These are phyloP conservation scores for Brassica rapa DNA, from an alignment of 345 rosid genomes.

Conservation along the genomic window DNA sequence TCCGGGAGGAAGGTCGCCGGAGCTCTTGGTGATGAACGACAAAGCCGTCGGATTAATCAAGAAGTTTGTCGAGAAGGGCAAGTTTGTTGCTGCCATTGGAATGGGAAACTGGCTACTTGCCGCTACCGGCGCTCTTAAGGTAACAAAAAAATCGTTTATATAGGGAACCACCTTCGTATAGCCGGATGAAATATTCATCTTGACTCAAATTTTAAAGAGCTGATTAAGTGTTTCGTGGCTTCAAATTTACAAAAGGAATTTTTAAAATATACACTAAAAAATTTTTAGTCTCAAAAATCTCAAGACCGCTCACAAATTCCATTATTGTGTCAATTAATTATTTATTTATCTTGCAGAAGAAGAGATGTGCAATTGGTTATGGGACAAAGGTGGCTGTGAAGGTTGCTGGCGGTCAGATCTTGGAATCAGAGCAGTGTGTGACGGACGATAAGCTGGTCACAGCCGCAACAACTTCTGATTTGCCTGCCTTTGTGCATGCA, in stretches of 20 bases:
- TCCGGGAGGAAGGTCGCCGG: slow-evolving; percentile 60
- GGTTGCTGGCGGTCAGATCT: slow-evolving; percentile 50
- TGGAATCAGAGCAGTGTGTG: slow-evolving; percentile 45
- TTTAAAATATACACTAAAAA: too few relatives aligned
- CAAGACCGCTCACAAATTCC: background rate
- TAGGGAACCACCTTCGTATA: background rate
- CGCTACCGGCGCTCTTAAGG: slow-evolving; percentile 51
- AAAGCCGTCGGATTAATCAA: slow-evolving; percentile 47
- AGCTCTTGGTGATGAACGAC: slow-evolving; percentile 47
- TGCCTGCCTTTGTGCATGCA: slow-evolving; percentile 45
- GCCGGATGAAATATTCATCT: background rate
- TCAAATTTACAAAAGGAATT: background rate
- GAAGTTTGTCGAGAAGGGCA: slow-evolving; percentile 43
- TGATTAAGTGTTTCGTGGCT: background rate
- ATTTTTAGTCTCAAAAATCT: background rate
- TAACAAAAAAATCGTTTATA: slow-evolving; percentile 1
- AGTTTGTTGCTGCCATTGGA: slow-evolving; percentile 50
- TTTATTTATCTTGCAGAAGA: slow-evolving; percentile 38
- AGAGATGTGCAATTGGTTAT: slow-evolving; percentile 49
- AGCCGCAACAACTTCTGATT: slow-evolving; percentile 44
- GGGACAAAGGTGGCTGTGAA: slow-evolving; percentile 53
- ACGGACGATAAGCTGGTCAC: slow-evolving; percentile 49
- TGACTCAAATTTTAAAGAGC: background rate
- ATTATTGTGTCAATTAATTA: background rate
- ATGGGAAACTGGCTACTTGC: slow-evolving; percentile 55